A percentile compares a stretch with the other conserved stretches of the same genome.
phyloP scores from a whole-genome alignment of 2,329 filamentous ascomycete genomes.

The Scleromitrula shiraiana region DNA sequence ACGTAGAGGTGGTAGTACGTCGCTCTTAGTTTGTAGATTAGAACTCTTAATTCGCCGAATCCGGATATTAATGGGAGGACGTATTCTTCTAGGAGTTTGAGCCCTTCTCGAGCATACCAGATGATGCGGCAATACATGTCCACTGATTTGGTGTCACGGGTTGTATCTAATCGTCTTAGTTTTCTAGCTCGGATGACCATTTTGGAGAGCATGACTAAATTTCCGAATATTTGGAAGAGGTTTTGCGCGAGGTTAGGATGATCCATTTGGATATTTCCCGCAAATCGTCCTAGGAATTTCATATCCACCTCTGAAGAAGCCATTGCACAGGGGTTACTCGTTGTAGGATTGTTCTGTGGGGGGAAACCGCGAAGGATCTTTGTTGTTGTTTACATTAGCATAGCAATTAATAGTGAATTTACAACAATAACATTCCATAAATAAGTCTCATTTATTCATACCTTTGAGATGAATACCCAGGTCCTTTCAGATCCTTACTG shows the following conservation, averaged over 20 bases:
- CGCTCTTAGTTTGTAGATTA: slow-evolving; percentile 84
- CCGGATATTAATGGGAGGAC: slow-evolving; percentile 76
- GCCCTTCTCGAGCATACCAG: slow-evolving; percentile 88
- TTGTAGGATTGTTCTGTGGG: no score
- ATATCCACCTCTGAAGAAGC: slow-evolving; percentile 96
- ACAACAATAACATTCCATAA: no score
- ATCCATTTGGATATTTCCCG: slow-evolving; percentile 67
- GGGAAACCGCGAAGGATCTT: no score
- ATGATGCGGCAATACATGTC: slow-evolving; percentile 86
- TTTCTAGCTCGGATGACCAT: slow-evolving; percentile 78
- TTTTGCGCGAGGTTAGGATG: slow-evolving; percentile 74
- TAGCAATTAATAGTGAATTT: no score
- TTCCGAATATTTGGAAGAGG: slow-evolving; percentile 83
- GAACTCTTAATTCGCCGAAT: slow-evolving; percentile 76
- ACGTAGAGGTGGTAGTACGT: slow-evolving; percentile 97
- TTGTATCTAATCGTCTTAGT: slow-evolving; percentile 71
- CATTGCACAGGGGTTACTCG: slow-evolving; percentile 53
- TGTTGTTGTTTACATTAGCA: no score
- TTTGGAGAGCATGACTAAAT: slow-evolving; percentile 80
- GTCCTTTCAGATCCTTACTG: no score
- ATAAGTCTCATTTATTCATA: no score
- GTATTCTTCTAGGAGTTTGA: slow-evolving; percentile 80
- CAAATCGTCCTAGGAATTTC: slow-evolving; percentile 88
- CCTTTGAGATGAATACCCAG: no score
- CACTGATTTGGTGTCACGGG: slow-evolving; percentile 69